A percentile compares a stretch with the other conserved stretches of the same genome.
Conservation (phyloP, 768 basidiomycete species). For the Pleurotus cornucopiae region DNA sequence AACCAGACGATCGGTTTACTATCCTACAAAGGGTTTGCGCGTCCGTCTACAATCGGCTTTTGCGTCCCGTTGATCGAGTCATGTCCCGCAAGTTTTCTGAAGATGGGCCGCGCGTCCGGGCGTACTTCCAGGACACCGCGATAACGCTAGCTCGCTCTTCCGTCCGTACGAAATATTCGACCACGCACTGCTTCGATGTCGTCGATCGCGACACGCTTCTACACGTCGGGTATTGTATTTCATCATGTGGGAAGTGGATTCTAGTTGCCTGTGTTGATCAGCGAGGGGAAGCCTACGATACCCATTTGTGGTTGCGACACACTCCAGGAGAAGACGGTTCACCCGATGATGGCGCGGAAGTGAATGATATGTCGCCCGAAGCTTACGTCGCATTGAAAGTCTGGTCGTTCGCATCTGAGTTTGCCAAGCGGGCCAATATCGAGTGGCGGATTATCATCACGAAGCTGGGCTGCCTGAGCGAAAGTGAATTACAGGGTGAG, state of each 20-base stretch:
- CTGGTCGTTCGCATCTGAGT: conserved; percentile 65
- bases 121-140: conserved; percentile 60
- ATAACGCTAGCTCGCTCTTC: conserved; percentile 54
- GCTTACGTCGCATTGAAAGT: conserved; percentile 55
- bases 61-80: conserved; percentile 53
- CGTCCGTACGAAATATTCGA: conserved; percentile 25
- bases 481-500: conserved; percentile 64
- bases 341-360: conserved; percentile 23
- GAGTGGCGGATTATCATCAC: conserved; percentile 80
- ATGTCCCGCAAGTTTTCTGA: conserved; percentile 51
- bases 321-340: conserved; percentile 25
- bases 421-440: conserved; percentile 61
- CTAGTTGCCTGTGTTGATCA: conserved; percentile 73
- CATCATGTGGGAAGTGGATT: conserved; percentile 72
- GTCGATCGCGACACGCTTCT: conserved; percentile 50
- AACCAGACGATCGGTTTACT: conserved; percentile 34
- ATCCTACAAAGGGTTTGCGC: conserved; percentile 49
- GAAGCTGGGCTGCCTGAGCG: conserved; percentile 58
- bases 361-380: conserved; percentile 23
- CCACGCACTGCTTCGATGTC: conserved; percentile 31
- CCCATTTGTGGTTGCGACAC: conserved; percentile 64
- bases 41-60: conserved; percentile 71
- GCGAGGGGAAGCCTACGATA: conserved; percentile 69
- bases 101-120: conserved; percentile 32
- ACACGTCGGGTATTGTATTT: conserved; percentile 72